Conservation (phyloP, 768 basidiomycete species). For the Leccinum pellstonianum region DNA sequence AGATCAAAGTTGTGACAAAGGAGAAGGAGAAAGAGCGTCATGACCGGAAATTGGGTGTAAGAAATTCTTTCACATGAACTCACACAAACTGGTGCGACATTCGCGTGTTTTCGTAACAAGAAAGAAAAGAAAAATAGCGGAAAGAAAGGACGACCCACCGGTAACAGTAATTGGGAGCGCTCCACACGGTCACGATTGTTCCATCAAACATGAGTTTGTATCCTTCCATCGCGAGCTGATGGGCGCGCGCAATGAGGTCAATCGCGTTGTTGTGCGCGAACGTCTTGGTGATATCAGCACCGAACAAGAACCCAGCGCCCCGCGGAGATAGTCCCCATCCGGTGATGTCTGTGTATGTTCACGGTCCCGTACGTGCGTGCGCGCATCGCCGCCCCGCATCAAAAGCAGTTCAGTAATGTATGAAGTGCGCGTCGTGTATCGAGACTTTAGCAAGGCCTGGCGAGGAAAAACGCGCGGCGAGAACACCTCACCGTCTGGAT, state of each 20-base stretch:
- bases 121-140: not conserved
- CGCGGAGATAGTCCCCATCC: constrained; percentile 99
- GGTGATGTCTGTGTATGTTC: constrained; percentile 55
- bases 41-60: constrained; percentile 25
- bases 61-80: constrained; percentile 10
- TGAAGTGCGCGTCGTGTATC: not conserved
- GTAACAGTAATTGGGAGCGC: constrained; percentile 98
- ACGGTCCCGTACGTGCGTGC: constrained; percentile 3
- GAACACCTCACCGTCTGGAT: constrained; percentile 78
- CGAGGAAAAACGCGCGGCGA: constrained; percentile 5
- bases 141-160: constrained; percentile 51
- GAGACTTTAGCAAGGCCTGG: constrained; percentile 12
- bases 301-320: constrained; percentile 95
- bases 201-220: constrained; percentile 97
- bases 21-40: constrained; percentile 5
- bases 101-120: not conserved
- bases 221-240: constrained; percentile 98
- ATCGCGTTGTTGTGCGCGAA: constrained; percentile 92
- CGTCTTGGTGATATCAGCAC: constrained; percentile 83
- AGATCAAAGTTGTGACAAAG: constrained; percentile 8
- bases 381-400: not conserved
- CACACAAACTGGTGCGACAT: not conserved
- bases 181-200: constrained; percentile 97
- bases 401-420: not conserved
- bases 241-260: constrained; percentile 93